These are phyloP conservation scores for Xylaria telfairii DNA, from an alignment of 495 filamentous ascomycete genomes.

Conservation along the genomic window DNA sequence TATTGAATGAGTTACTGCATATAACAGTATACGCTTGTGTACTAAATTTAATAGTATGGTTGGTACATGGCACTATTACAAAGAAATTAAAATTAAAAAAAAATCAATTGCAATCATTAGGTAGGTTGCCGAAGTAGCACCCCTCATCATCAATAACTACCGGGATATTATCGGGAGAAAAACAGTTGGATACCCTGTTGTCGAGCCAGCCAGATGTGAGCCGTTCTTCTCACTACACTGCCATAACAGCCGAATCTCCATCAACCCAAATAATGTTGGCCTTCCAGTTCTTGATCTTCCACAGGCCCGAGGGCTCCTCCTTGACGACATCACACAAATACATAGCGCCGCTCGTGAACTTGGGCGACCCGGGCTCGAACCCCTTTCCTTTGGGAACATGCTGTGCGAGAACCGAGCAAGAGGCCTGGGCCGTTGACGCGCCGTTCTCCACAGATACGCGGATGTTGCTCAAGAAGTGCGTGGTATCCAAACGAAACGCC, in stretches of 20 bases:
- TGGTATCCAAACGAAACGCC: slow-evolving; percentile 21
- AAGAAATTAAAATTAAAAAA: too few species aligned
- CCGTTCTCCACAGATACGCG: slow-evolving; percentile 26
- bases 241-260: slow-evolving; percentile 24
- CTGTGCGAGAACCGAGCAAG: slow-evolving; percentile 17
- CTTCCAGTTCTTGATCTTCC: slow-evolving; percentile 21
- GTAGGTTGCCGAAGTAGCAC: too few species aligned
- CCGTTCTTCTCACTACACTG: slow-evolving; percentile 6
- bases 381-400: slow-evolving; percentile 26
- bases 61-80: too few species aligned
- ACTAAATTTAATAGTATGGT: too few species aligned
- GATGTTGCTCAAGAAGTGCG: slow-evolving; percentile 31
- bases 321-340: slow-evolving; percentile 24
- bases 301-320: slow-evolving; percentile 7
- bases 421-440: slow-evolving; percentile 18
- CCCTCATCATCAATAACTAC: too few species aligned
- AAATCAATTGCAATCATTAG: too few species aligned
- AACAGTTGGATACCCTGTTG: too few species aligned
- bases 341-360: slow-evolving; percentile 16
- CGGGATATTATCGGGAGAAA: too few species aligned
- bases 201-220: too few species aligned
- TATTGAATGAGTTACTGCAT: too few species aligned
- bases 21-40: too few species aligned
- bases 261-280: slow-evolving; percentile 22
- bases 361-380: slow-evolving; percentile 21